These are phyloP conservation scores for Arachis hypogaea DNA, from an alignment of 306 rosid genomes.

Conservation along the genomic window DNA sequence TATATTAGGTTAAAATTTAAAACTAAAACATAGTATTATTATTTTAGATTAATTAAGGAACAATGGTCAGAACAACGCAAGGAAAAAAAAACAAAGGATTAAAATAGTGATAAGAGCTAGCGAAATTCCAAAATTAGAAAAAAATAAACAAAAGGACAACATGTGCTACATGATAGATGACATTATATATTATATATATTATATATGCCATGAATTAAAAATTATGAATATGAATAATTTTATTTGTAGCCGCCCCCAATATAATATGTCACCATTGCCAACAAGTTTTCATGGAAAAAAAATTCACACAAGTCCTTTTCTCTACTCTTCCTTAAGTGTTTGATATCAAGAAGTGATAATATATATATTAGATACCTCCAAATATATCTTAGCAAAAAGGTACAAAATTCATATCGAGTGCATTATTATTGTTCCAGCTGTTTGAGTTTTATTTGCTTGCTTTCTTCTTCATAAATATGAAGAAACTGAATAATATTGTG, in stretches of 20 bases:
- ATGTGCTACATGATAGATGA: no score
- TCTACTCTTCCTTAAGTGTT: background rate
- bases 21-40: no score
- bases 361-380: conserved; percentile 8
- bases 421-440: background rate
- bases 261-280: background rate
- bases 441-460: background rate
- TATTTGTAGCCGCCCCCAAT: background rate
- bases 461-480: background rate
- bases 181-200: no score
- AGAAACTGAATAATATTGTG: background rate
- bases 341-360: background rate
- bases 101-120: no score
- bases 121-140: no score
- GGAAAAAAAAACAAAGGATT: no score
- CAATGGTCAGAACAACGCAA: no score
- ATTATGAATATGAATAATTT: background rate
- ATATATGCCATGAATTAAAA: no score
- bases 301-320: background rate
- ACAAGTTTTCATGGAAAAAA: conserved; percentile 2
- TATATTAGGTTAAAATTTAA: no score
- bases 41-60: no score
- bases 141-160: no score
- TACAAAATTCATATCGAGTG: background rate
- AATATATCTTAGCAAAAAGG: background rate